A percentile compares a stretch with the other conserved stretches of the same genome.
phyloP scores from a whole-genome alignment of 331 rosid genomes.

The Saraca asoca region DNA sequence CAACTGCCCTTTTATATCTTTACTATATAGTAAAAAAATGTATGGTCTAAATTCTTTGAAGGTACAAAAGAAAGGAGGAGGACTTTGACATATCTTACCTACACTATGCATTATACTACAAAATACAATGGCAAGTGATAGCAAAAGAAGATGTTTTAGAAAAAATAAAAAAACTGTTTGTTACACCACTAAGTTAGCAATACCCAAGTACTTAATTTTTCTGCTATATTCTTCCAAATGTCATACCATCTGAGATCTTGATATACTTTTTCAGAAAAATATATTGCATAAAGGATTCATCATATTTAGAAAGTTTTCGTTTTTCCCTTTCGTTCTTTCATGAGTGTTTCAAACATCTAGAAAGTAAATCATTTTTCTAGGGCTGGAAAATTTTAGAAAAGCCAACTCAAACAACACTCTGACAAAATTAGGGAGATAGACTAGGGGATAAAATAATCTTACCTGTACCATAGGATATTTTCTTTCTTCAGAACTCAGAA shows the following conservation, averaged over 20 bases:
- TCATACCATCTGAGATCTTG: not conserved
- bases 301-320: not conserved
- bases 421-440: constrained; percentile 15
- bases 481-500: constrained; percentile 64
- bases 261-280: not conserved
- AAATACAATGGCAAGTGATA: too few relatives aligned
- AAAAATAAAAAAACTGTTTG: too few relatives aligned
- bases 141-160: too few relatives aligned
- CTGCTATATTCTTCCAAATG: not conserved
- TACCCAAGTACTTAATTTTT: not conserved
- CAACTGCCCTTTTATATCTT: not conserved
- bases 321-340: not conserved
- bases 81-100: too few relatives aligned
- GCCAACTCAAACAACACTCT: not conserved
- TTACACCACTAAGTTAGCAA: not conserved
- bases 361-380: not conserved
- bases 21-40: not conserved
- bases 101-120: too few relatives aligned
- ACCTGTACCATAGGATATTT: constrained; percentile 81
- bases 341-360: too few relatives aligned
- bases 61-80: too few relatives aligned
- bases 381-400: not conserved
- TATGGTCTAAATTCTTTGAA: too few relatives aligned
- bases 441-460: constrained; percentile 21
- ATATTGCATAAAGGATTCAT: not conserved